These are phyloP conservation scores for Colletotrichum gigasporum DNA, from an alignment of 2,329 filamentous ascomycete species.

Conservation along the genomic window DNA sequence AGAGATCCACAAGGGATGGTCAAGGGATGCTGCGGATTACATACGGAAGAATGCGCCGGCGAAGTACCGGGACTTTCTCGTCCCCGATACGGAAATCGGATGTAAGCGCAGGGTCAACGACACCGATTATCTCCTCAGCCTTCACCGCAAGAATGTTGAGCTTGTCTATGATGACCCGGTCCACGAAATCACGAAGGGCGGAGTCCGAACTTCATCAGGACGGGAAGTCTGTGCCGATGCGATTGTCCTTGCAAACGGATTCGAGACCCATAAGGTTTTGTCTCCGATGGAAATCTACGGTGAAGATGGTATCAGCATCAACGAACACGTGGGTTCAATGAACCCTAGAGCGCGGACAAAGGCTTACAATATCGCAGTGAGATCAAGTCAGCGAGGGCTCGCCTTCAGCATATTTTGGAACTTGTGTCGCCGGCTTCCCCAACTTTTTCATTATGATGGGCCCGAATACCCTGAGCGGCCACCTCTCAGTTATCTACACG, in stretches of 20 bases:
- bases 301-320: conserved; percentile 47
- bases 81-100: no score
- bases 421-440: conserved; percentile 55
- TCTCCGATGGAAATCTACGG: conserved; percentile 57
- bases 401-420: conserved; percentile 57
- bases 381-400: conserved; percentile 44
- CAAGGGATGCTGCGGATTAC: no score
- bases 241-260: conserved; percentile 59
- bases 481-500: conserved; percentile 59
- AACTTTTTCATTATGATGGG: conserved; percentile 57
- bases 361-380: conserved; percentile 50
- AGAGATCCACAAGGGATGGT: no score
- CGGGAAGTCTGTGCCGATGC: conserved; percentile 38
- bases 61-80: no score
- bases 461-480: conserved; percentile 52
- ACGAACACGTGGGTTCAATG: conserved; percentile 41
- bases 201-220: not conserved
- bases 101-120: no score
- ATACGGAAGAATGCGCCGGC: no score
- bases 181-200: conserved; percentile 17
- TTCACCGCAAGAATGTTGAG: conserved; percentile 44
- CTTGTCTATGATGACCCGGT: conserved; percentile 15
- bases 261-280: conserved; percentile 56
- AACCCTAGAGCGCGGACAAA: no score
- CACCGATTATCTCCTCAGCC: no score